Base-by-base conservation (phyloP, 805 yeast genomes). In the Candida ortonii region DNA sequence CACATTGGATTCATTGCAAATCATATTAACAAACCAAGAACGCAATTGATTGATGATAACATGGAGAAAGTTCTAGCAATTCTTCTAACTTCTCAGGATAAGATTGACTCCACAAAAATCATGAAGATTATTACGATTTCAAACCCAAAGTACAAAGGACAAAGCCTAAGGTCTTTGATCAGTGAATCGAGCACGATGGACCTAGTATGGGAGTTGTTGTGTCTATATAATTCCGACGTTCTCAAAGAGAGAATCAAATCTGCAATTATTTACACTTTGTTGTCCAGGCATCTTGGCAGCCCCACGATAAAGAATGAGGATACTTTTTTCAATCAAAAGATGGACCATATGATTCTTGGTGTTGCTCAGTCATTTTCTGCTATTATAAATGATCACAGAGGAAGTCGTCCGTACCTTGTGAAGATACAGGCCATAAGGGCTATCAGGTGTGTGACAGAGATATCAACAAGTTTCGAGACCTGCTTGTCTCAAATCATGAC, bases 401-500 rank as follows among this genome's bases (percentile, higher is more conserved):
- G 93, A 1, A 69, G 75, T 24, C 78, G 77, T 27, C 85, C 95
- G 0, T 80, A 73, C 46, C 65, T 80, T 32, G 88, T 84, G 30
- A 87, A 84, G 51, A 64, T 80, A 1, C 71, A 76, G 22, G 80
- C 90, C 1, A 67, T 90, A 3, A 66, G 76, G 36, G 96, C 96
- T 1, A 72, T 90, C 19, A 75, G 80, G 23, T 75, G 81, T 38
- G 59, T 90, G 16, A 75, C 84, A 6, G 66, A 70, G 26, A 59
- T 77, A 2, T 62, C 77, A 2, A 38, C 49, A 2, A 71, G 71
- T 5, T 63, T 57, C 34, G 60, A 68, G 16, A 67, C 78, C 11
- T 73, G 84, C 19, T 71, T 76, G 4, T 94, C 96, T 0, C 97
- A 89, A 53, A 75, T 90, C 4, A 81, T 86, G 39, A 83, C 95